Evolutionary conservation across 148 eudicot species (phyloP).

Genomic region (Cornus suecica): DNA sequence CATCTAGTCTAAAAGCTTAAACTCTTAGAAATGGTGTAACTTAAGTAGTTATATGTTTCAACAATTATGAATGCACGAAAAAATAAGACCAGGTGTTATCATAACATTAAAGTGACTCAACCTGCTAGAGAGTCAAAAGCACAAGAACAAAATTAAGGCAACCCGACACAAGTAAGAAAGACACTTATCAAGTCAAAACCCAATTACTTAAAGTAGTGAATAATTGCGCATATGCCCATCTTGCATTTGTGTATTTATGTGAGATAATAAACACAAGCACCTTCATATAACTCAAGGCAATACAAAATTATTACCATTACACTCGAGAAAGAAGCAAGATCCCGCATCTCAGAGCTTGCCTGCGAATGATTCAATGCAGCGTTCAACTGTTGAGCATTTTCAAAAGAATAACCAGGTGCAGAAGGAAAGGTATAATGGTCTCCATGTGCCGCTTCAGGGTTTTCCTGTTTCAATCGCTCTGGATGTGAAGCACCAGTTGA

Average conservation of each 20-base stretch:
- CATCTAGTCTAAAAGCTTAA: too few species aligned
- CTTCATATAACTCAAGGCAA: neutral
- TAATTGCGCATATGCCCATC: too few species aligned
- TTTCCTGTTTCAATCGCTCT: slow-evolving; percentile 59
- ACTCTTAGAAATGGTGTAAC: too few species aligned
- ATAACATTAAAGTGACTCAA: neutral
- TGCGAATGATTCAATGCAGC: slow-evolving; percentile 50
- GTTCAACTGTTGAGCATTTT: slow-evolving; percentile 62
- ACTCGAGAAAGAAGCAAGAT: slow-evolving; percentile 54
- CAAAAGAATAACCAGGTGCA: slow-evolving; percentile 60
- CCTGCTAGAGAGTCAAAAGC: neutral
- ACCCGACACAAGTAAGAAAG: neutral
- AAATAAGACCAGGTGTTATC: neutral
- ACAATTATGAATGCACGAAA: neutral
- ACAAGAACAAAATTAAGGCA: neutral
- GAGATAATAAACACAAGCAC: too few species aligned
- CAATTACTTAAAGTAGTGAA: too few species aligned
- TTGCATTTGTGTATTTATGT: too few species aligned
- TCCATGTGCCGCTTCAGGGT: slow-evolving; percentile 45
- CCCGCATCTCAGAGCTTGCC: slow-evolving; percentile 67
- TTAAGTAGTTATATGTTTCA: too few species aligned
- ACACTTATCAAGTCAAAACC: neutral
- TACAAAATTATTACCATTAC: slow-evolving; percentile 49
- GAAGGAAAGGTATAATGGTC: slow-evolving; percentile 74
- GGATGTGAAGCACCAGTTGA: slow-evolving; percentile 59